These are phyloP conservation scores for Plenodomus biglobosus DNA, from an alignment of 2,329 filamentous ascomycete species.

Conservation along the genomic window DNA sequence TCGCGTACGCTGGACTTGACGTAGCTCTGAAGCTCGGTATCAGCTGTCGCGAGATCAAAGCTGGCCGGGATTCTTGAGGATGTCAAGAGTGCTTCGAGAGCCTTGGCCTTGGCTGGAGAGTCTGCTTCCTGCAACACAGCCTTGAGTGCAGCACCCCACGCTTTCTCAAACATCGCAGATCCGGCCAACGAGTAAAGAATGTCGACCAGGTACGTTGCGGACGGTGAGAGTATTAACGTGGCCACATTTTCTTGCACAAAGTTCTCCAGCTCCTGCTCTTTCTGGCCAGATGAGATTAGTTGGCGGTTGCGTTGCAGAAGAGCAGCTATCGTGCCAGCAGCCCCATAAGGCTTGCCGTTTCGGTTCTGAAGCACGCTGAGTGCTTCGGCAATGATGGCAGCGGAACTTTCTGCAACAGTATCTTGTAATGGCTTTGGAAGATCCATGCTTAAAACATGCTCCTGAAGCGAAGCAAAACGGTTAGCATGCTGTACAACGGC, in stretches of 20 bases:
- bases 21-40: constrained; percentile 42
- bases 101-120: constrained; percentile 29
- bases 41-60: constrained; percentile 39
- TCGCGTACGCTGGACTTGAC: constrained; percentile 32
- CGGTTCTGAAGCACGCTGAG: constrained; percentile 54
- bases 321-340: constrained; percentile 59
- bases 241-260: constrained; percentile 61
- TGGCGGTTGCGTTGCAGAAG: constrained; percentile 51
- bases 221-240: constrained; percentile 66
- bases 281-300: constrained; percentile 45
- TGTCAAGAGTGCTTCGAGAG: constrained; percentile 39
- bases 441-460: constrained; percentile 15
- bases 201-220: constrained; percentile 65
- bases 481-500: constrained; percentile 65
- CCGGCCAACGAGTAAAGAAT: constrained; percentile 58
- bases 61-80: constrained; percentile 40
- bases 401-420: constrained; percentile 40
- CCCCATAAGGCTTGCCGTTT: constrained; percentile 68
- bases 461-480: constrained; percentile 63
- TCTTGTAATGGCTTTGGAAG: constrained; percentile 10
- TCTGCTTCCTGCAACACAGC: constrained; percentile 28
- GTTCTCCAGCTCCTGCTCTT: constrained; percentile 44
- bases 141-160: constrained; percentile 39
- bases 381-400: constrained; percentile 52
- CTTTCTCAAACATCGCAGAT: constrained; percentile 30